Evolutionary conservation across 257 asterid genomes (phyloP).

Genomic region (Marsdenia floribunda): DNA sequence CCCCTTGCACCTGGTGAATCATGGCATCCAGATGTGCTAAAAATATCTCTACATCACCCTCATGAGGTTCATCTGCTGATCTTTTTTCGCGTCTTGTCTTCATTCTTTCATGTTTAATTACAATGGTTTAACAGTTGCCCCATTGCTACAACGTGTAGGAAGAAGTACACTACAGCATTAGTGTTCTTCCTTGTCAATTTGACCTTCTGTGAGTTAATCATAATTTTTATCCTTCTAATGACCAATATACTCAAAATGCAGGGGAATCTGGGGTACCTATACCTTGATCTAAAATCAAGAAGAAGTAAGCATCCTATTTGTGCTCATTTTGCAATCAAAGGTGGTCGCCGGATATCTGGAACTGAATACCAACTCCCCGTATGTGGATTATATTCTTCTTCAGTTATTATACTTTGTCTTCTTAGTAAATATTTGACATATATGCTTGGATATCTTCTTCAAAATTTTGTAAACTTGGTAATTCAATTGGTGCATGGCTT

Average conservation of each 20-base stretch:
- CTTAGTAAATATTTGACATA: background rate
- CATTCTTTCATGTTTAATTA: background rate
- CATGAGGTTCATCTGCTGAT: constrained; percentile 59
- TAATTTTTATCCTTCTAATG: constrained; percentile 21
- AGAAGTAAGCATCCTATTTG: constrained; percentile 79
- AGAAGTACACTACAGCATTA: background rate
- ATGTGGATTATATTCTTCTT: constrained; percentile 30
- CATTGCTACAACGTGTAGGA: background rate
- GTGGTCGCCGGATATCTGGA: constrained; percentile 84
- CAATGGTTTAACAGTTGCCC: background rate
- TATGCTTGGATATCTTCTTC: background rate
- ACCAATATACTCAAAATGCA: constrained; percentile 31
- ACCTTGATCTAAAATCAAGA: constrained; percentile 92
- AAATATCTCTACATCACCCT: constrained; percentile 72
- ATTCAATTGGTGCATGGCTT: background rate
- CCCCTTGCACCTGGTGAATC: constrained; percentile 92
- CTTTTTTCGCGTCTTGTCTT: background rate
- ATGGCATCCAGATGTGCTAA: constrained; percentile 97
- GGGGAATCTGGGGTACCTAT: constrained; percentile 88
- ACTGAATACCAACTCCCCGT: constrained; percentile 91
- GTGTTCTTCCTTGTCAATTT: background rate
- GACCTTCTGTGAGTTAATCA: constrained; percentile 10
- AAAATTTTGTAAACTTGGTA: background rate
- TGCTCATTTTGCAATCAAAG: constrained; percentile 97
- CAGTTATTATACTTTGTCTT: constrained; percentile 1